Evolutionary conservation across 1,284 basidiomycete species (phyloP), one percentile per base, ranked within the genome.

Genomic region (Afroboletus lepidellus): DNA sequence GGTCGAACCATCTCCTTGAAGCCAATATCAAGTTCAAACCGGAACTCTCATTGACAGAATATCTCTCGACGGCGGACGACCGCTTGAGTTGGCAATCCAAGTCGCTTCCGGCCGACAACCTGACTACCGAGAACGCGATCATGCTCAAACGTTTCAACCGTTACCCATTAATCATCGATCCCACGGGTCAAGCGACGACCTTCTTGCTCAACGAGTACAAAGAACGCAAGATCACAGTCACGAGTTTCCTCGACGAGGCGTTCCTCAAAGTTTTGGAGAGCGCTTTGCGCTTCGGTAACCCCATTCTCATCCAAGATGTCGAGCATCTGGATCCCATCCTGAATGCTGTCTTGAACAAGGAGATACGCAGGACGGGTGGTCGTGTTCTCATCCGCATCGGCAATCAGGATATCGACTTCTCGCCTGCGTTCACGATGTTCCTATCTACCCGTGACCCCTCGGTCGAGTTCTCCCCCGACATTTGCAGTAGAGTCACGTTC

Each of bases 401-500:
- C n/a, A 97, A 81, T 67, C 96, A 99, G 74, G 98, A 99, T 60
- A 98, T 99, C 69, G 97, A 99, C 72, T 99, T 98, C 71, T 98
- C 96, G 0, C 97, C 98, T 3, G 88, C 95, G 12, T 99, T 99
- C 79, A 96, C 92, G 11, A 96, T 99, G 92, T 99, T 99, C 83
- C 79, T 99, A 45, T 93, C 97, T 3, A 99, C 97, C 8, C 81
- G 96, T 23, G 95, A 99, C 71, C 95, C 98, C 1, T 96, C 94
- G 0, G 90, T 98, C 57, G 94, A 98, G 64, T 98, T 99, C 73
- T 92, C 96, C 20, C 94, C 97, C 1, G 96, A 99, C 69, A 94
- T 99, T 57, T 99, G 96, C 79, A 97, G 94, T 75, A 86, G 97
- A 54, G 97, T 99, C 33, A 97, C 96, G 0, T 98, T 99, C 67